These are phyloP conservation scores for Eragrostis curvula DNA, from an alignment of 176 grass and related monocot species.

Conservation along the genomic window DNA sequence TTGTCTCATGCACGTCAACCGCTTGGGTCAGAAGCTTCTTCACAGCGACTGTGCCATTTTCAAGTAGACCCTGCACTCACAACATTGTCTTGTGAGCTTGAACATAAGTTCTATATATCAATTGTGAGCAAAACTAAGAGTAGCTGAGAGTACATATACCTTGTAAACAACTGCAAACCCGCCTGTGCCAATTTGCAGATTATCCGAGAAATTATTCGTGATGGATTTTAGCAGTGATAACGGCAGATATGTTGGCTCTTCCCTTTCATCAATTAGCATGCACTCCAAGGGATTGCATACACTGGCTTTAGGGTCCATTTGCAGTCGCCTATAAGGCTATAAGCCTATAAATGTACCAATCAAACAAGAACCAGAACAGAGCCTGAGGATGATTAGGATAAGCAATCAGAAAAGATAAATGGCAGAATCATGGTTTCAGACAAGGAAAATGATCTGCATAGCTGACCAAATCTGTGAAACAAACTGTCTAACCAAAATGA, in stretches of 20 bases:
- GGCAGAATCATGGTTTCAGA: too few relatives aligned
- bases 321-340: neutral
- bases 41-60: neutral
- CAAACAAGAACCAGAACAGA: too few relatives aligned
- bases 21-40: neutral
- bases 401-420: too few relatives aligned
- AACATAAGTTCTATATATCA: neutral
- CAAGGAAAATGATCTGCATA: too few relatives aligned
- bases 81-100: too few relatives aligned
- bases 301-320: neutral
- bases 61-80: neutral
- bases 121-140: neutral
- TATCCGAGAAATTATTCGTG: neutral
- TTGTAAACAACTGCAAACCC: slow-evolving; percentile 3
- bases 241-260: neutral
- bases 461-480: too few relatives aligned
- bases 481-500: too few relatives aligned
- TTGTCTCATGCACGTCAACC: neutral
- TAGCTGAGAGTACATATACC: neutral
- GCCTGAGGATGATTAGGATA: too few relatives aligned
- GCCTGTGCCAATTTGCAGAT: neutral
- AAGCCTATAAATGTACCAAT: too few relatives aligned
- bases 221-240: neutral
- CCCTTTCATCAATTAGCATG: neutral
- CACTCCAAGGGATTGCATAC: neutral